Evolutionary conservation across 208 protist genomes (phyloP).

Genomic region (Porcisia hertigi): DNA sequence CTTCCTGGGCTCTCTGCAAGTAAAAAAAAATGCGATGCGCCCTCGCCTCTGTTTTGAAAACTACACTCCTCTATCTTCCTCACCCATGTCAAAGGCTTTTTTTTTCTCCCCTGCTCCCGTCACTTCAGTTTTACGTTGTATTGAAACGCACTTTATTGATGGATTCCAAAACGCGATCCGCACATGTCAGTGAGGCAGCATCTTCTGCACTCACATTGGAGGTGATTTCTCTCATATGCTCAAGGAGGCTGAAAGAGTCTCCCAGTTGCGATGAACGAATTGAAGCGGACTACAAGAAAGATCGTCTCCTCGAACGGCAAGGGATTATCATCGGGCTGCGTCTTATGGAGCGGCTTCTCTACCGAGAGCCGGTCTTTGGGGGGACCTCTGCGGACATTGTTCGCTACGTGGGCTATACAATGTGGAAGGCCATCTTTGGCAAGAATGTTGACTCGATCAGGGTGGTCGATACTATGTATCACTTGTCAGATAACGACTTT

Average conservation of each 20-base stretch:
- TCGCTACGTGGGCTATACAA: slow-evolving; percentile 62
- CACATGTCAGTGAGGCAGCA: slow-evolving; percentile 53
- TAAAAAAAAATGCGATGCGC: neutral
- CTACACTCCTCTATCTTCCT: neutral
- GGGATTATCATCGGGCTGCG: slow-evolving; percentile 66
- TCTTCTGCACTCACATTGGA: slow-evolving; percentile 53
- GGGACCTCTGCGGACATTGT: slow-evolving; percentile 59
- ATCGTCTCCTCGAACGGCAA: slow-evolving; percentile 51
- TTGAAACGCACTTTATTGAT: neutral
- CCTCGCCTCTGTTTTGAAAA: neutral
- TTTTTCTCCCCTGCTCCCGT: neutral
- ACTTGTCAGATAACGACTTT: slow-evolving; percentile 61
- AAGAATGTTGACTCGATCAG: slow-evolving; percentile 75
- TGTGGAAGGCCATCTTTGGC: slow-evolving; percentile 79
- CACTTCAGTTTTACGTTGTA: neutral
- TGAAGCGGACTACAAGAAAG: slow-evolving; percentile 25
- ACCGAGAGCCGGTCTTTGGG: slow-evolving; percentile 64
- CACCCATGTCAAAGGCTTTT: neutral
- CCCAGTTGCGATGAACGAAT: slow-evolving; percentile 23
- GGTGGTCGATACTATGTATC: slow-evolving; percentile 65
- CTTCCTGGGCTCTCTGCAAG: no score
- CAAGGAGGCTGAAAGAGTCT: neutral
- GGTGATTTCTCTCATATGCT: slow-evolving; percentile 45
- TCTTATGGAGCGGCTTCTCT: slow-evolving; percentile 73
- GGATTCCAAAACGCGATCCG: slow-evolving; percentile 15